These are phyloP conservation scores for Hemileia vastatrix DNA, from an alignment of 1,284 basidiomycete genomes.

Conservation along the genomic window DNA sequence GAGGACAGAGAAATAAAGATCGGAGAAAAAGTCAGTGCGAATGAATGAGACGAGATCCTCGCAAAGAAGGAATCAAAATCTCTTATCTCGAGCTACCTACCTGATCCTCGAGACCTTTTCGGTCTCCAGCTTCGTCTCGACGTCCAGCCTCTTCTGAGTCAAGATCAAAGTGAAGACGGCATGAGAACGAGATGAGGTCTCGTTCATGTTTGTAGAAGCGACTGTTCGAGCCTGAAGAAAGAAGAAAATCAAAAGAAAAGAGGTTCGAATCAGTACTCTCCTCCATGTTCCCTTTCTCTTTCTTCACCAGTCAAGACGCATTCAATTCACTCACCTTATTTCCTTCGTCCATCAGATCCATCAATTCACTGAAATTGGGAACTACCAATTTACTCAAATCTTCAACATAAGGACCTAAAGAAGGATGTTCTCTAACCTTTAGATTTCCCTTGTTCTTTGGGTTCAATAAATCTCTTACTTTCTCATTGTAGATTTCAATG, in stretches of 20 bases:
- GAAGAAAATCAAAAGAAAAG: neutral
- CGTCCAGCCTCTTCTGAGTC: slow-evolving; percentile 80
- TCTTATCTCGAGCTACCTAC: slow-evolving; percentile 45
- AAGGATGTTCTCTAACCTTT: slow-evolving; percentile 91
- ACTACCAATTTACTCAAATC: slow-evolving; percentile 89
- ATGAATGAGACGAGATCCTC: no score
- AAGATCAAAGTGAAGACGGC: slow-evolving; percentile 27
- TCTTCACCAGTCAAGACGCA: neutral
- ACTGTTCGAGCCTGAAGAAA: slow-evolving; percentile 32
- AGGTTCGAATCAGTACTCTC: neutral
- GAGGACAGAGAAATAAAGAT: slow-evolving; percentile 25
- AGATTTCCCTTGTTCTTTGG: slow-evolving; percentile 93
- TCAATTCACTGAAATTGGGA: slow-evolving; percentile 84
- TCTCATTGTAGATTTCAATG: slow-evolving; percentile 98
- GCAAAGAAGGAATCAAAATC: neutral
- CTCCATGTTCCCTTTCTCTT: no score
- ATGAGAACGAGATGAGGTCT: slow-evolving; percentile 38
- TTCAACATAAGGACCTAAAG: slow-evolving; percentile 94
- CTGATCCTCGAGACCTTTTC: slow-evolving; percentile 94
- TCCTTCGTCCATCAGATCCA: slow-evolving; percentile 98
- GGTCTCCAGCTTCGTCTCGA: slow-evolving; percentile 69
- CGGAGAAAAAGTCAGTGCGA: slow-evolving; percentile 16
- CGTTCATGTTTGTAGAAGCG: slow-evolving; percentile 41
- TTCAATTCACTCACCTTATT: slow-evolving; percentile 72
- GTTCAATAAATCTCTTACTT: slow-evolving; percentile 91